phyloP scores from a whole-genome alignment of 306 rosid species.

The Nissolia schottii region DNA sequence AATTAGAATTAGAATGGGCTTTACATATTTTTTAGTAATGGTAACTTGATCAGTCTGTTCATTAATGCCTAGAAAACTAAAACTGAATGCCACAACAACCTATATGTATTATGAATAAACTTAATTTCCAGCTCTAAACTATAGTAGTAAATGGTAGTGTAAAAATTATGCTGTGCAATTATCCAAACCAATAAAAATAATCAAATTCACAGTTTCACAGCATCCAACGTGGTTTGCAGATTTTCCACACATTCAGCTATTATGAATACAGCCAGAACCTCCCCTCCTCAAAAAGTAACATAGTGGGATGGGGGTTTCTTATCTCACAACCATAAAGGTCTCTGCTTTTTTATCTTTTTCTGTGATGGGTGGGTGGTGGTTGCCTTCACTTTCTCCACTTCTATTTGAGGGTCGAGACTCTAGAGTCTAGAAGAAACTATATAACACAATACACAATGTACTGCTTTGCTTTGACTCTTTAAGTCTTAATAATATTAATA shows the following conservation, averaged over 20 bases:
- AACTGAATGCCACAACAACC: too few species aligned
- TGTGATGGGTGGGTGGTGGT: constrained; percentile 6
- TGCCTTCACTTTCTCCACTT: constrained; percentile 22
- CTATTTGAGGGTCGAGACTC: neutral
- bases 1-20: neutral
- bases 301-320: constrained; percentile 17
- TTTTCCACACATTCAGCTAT: constrained; percentile 32
- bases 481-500: neutral
- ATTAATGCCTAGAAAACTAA: neutral
- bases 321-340: constrained; percentile 24
- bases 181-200: constrained; percentile 21
- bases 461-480: constrained; percentile 21
- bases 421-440: constrained; percentile 3
- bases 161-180: neutral
- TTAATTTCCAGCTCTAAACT: too few species aligned
- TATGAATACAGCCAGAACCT: constrained; percentile 19
- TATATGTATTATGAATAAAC: too few species aligned
- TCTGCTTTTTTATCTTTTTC: constrained; percentile 33
- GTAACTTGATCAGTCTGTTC: neutral
- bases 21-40: neutral
- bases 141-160: too few species aligned
- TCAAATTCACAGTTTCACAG: constrained; percentile 34
- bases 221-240: constrained; percentile 36
- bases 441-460: constrained; percentile 20
- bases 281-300: constrained; percentile 26